Percentiles rank a stretch among this genome's conserved stretches.
phyloP scores from a whole-genome alignment of 495 filamentous ascomycete species.

The Gamarada debralockiae region DNA sequence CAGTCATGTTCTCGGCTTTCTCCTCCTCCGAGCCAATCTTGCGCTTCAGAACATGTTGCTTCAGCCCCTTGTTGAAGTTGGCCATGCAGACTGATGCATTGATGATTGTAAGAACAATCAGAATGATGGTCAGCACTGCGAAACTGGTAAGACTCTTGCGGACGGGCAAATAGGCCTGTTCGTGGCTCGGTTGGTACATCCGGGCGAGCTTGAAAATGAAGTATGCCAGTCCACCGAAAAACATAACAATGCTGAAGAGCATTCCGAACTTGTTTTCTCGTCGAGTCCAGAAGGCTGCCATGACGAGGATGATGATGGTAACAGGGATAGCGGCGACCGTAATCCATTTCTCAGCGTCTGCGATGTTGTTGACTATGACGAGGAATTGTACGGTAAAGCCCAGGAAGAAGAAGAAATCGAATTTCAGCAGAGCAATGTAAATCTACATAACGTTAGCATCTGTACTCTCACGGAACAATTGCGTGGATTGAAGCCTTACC shows the following conservation, averaged over 20 bases:
- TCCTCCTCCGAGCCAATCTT: conserved; percentile 61
- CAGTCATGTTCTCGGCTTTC: conserved; percentile 58
- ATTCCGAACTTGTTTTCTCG: conserved; percentile 79
- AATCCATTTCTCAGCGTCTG: conserved; percentile 72
- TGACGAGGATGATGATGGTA: conserved; percentile 80
- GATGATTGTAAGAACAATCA: conserved; percentile 85
- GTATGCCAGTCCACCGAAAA: conserved; percentile 88
- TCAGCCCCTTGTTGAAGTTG: conserved; percentile 91
- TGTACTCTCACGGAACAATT: not conserved
- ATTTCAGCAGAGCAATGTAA: conserved; percentile 95
- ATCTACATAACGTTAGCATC: conserved; percentile 57
- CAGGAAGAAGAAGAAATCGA: conserved; percentile 99
- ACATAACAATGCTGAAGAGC: conserved; percentile 72
- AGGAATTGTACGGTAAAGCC: conserved; percentile 97
- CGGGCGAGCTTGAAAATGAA: conserved; percentile 98
- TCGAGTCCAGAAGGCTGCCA: conserved; percentile 79
- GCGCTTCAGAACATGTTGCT: conserved; percentile 72
- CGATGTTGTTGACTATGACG: conserved; percentile 70
- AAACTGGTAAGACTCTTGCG: conserved; percentile 83
- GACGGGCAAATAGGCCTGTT: conserved; percentile 62
- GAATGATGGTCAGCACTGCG: conserved; percentile 82
- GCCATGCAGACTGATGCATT: conserved; percentile 81
- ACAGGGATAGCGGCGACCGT: conserved; percentile 87
- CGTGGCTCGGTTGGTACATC: conserved; percentile 69
- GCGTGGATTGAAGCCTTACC: conserved; percentile 42